Conservation (phyloP, 2,329 filamentous ascomycete genomes). For the Colletotrichum sp. region DNA sequence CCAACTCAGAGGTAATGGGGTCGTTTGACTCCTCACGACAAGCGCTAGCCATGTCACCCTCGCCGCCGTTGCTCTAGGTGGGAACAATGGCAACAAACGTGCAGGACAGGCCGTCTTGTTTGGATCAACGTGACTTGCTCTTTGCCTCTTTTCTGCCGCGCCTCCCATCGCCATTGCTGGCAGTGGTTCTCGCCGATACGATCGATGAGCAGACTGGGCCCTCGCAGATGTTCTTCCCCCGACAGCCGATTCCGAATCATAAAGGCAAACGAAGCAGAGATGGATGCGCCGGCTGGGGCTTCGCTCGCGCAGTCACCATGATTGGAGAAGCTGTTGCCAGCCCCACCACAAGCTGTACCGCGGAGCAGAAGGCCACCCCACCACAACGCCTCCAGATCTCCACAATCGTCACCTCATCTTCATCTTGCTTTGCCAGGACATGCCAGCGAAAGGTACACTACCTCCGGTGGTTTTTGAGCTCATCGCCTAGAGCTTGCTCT, state of each 20-base stretch:
- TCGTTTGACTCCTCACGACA: not conserved
- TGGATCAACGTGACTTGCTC: not conserved
- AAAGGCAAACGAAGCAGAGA: conserved; percentile 1
- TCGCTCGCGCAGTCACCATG: conserved; percentile 1
- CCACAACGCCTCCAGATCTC: conserved; percentile 18
- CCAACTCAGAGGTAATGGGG: not conserved
- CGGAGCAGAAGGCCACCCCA: conserved; percentile 1
- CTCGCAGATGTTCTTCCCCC: not conserved
- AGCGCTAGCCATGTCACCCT: conserved; percentile 11
- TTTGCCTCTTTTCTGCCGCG: not conserved
- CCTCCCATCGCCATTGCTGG: not conserved
- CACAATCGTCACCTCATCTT: conserved; percentile 21
- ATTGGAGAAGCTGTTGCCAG: conserved; percentile 10
- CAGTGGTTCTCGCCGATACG: not conserved
- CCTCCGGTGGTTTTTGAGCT: conserved; percentile 4
- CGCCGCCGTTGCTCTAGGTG: not conserved
- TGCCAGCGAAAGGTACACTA: not conserved
- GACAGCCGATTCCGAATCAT: conserved; percentile 12
- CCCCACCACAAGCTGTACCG: not conserved
- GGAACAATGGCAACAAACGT: conserved; percentile 1
- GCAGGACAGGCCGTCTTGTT: not conserved
- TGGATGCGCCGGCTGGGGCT: not conserved
- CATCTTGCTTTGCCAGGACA: conserved; percentile 18
- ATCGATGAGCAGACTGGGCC: not conserved
- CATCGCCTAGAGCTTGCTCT: not conserved